Evolutionary conservation across 768 basidiomycete genomes (phyloP).

Genomic region (Termitomyces sp.): DNA sequence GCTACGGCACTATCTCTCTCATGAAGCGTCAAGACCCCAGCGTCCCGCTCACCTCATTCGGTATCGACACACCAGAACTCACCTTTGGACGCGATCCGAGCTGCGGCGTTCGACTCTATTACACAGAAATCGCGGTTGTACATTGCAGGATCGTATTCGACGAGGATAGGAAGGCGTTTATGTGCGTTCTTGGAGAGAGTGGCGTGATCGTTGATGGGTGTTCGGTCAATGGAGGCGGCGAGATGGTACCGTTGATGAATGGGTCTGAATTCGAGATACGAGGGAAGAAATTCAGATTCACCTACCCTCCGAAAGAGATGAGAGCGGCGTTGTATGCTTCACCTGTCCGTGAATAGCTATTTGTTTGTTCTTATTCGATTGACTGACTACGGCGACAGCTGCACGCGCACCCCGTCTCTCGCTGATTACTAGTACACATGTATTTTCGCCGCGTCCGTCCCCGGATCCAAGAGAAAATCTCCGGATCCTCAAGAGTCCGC

Average conservation of each 20-base stretch:
- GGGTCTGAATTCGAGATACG: constrained; percentile 66
- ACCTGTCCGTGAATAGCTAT: constrained; percentile 37
- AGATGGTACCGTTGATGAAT: constrained; percentile 56
- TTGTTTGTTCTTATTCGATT: constrained; percentile 1
- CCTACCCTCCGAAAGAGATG: constrained; percentile 72
- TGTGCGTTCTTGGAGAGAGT: constrained; percentile 54
- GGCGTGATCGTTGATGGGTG: constrained; percentile 65
- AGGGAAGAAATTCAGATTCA: constrained; percentile 52
- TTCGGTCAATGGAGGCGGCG: constrained; percentile 38
- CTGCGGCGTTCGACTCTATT: constrained; percentile 70
- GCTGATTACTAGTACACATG: constrained; percentile 72
- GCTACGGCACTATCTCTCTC: constrained; percentile 61
- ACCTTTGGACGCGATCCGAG: constrained; percentile 65
- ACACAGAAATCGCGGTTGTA: constrained; percentile 53
- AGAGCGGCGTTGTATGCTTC: constrained; percentile 50
- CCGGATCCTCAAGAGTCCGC: constrained; percentile 55
- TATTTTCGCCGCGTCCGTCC: constrained; percentile 65
- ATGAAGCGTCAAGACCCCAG: constrained; percentile 48
- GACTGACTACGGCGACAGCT: too few relatives aligned
- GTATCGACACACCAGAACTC: constrained; percentile 64
- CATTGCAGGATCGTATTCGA: constrained; percentile 71
- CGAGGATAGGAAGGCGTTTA: constrained; percentile 68
- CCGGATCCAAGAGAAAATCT: constrained; percentile 61
- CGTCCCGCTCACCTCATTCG: constrained; percentile 58
- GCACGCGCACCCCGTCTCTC: constrained; percentile 63